Evolutionary conservation across 2,329 filamentous ascomycete genomes (phyloP), one percentile per base, ranked within the genome.

Genomic region (Zasmidium citrigriseum): DNA sequence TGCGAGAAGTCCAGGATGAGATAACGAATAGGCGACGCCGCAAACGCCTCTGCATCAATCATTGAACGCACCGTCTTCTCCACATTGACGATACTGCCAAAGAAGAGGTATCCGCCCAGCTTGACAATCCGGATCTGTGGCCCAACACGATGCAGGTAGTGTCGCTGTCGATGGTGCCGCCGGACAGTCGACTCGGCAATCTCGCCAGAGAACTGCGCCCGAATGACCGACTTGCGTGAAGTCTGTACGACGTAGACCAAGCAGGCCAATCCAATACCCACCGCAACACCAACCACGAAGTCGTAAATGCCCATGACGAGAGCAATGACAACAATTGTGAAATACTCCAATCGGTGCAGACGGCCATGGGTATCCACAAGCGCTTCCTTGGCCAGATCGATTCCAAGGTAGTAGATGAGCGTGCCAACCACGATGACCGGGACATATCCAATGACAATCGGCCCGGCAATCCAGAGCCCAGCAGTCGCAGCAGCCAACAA

Each of bases 381-480:
- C 1, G 95, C 95, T 74, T 99, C 95, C 58, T 90, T 79, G 59
- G 98, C 82, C 27, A 99, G 81, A 70, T 98, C 93, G 68, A 99
- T 95, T 1, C 95, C 95, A 14, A 99, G 86, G 61, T 96, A 86
- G 72, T 96, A 99, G 64, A 99, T 99, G 54, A 99, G 80, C 9
- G 91, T 92, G 12, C 93, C 95, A 2, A 99, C 95, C 74, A 99
- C 93, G 87, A 96, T 96, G 61, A 98, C 89, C 0, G 95, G 95
- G 55, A 99, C 97, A 70, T 87, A 98, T 1, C 93, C 93, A 68
- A 99, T 95, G 60, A 96, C 86, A 5, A 86, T 86, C 1, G 95
- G 93, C 0, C 95, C 95, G 54, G 93, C 84, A 49, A 95, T 78
- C 85, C 97, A 88, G 45, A 98, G 85, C 2, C 87, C 87, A 68